Conservation (phyloP, 805 yeast genomes). For the Kodamaea laetipori region DNA sequence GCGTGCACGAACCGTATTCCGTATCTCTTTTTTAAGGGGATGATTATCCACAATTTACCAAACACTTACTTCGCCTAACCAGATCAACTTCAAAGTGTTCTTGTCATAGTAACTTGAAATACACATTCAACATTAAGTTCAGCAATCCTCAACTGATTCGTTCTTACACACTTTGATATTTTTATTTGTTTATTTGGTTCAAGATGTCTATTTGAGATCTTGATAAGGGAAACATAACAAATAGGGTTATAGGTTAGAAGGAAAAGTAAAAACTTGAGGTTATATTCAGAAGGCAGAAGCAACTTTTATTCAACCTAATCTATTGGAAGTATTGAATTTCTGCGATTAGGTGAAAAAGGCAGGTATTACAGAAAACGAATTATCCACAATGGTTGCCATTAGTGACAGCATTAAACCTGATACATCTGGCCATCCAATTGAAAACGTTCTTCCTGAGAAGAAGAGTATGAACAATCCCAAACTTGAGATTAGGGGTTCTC, state of each 20-base stretch:
- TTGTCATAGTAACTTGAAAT: constrained; percentile 5
- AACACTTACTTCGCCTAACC: not conserved
- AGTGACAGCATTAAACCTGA: not conserved
- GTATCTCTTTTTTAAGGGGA: constrained; percentile 1
- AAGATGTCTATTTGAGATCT: constrained; percentile 7
- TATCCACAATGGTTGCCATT: constrained; percentile 9
- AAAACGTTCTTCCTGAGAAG: constrained; percentile 7
- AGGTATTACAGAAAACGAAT: not conserved
- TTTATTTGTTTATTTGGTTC: constrained; percentile 2
- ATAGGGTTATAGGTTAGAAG: not conserved
- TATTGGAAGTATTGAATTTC: constrained; percentile 9
- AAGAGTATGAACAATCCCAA: constrained; percentile 4
- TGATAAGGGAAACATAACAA: not conserved
- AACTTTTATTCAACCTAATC: not conserved
- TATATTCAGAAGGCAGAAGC: not conserved
- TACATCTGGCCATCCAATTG: constrained; percentile 2
- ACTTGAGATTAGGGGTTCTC: not conserved
- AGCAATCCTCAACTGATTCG: constrained; percentile 7
- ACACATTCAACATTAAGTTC: constrained; percentile 2
- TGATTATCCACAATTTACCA: not conserved
- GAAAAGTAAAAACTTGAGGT: not conserved
- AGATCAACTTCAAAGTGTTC: constrained; percentile 2
- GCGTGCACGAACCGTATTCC: too few relatives aligned
- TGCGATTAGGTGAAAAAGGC: constrained; percentile 1
- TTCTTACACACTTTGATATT: constrained; percentile 2